These are phyloP conservation scores for Lactarius vividus DNA, from an alignment of 768 basidiomycete species.

Conservation along the genomic window DNA sequence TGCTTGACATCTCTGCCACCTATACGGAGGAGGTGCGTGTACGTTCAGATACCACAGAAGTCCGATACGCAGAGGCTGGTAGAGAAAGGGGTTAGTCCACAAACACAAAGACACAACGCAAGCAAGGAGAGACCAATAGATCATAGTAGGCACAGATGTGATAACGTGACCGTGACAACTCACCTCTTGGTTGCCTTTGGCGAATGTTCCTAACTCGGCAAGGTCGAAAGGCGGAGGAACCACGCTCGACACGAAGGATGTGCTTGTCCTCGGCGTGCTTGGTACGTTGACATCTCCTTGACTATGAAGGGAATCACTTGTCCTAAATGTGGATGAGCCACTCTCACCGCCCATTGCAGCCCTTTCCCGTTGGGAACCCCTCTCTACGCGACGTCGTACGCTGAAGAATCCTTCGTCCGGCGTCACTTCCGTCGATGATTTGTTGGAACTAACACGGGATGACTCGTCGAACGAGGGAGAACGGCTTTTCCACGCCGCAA, in stretches of 20 bases:
- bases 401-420: constrained; percentile 50
- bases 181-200: constrained; percentile 45
- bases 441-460: constrained; percentile 15
- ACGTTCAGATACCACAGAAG: constrained; percentile 92
- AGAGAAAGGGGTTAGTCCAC: constrained; percentile 15
- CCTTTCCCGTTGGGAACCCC: constrained; percentile 33
- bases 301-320: constrained; percentile 17
- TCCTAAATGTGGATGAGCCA: constrained; percentile 15
- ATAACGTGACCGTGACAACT: constrained; percentile 27
- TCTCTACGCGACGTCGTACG: constrained; percentile 44
- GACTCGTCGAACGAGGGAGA: constrained; percentile 43
- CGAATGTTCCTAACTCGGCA: constrained; percentile 44
- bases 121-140: constrained; percentile 6
- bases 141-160: constrained; percentile 1
- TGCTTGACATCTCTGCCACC: constrained; percentile 81
- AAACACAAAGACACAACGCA: constrained; percentile 18
- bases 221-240: constrained; percentile 49
- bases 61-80: constrained; percentile 84
- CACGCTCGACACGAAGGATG: constrained; percentile 34
- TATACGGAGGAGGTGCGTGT: constrained; percentile 73
- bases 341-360: constrained; percentile 18
- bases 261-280: constrained; percentile 31
- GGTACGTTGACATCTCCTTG: constrained; percentile 28
- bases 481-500: constrained; percentile 77
- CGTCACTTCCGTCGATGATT: constrained; percentile 14